Conservation (phyloP, 2,329 filamentous ascomycete genomes). For the Hortaea werneckii region DNA sequence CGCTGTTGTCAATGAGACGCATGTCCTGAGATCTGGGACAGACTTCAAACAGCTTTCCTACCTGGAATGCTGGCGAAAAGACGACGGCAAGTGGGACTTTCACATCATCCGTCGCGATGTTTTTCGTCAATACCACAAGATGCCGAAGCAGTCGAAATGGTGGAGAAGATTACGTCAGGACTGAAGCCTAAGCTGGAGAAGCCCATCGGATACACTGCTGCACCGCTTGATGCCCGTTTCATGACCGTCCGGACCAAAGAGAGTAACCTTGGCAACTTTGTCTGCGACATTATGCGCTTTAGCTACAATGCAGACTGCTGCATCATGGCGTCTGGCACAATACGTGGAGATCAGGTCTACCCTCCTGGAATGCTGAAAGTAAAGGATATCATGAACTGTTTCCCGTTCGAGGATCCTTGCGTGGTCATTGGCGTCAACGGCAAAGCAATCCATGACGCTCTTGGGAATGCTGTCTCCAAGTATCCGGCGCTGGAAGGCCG, state of each 20-base stretch:
- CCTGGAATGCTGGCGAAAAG: conserved; percentile 55
- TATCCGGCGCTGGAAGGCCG: conserved; percentile 75
- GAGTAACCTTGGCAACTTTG: conserved; percentile 81
- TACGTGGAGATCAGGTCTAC: conserved; percentile 81
- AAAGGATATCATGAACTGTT: conserved; percentile 43
- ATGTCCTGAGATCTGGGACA: conserved; percentile 76
- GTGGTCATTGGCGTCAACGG: conserved; percentile 66
- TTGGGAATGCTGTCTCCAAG: conserved; percentile 73
- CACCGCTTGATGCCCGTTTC: conserved; percentile 76
- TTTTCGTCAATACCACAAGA: conserved; percentile 58
- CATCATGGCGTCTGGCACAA: conserved; percentile 76
- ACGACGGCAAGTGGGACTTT: conserved; percentile 54
- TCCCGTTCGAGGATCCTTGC: conserved; percentile 85
- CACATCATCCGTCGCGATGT: conserved; percentile 67
- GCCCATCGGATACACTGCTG: conserved; percentile 71
- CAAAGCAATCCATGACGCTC: conserved; percentile 61
- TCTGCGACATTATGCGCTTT: conserved; percentile 81
- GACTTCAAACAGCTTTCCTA: conserved; percentile 93
- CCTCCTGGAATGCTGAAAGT: conserved; percentile 66
- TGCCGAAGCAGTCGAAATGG: conserved; percentile 48
- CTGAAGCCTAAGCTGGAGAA: conserved; percentile 70
- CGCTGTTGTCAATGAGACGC: conserved; percentile 63
- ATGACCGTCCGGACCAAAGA: conserved; percentile 67
- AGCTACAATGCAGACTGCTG: conserved; percentile 74
- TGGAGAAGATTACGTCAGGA: conserved; percentile 59